These are phyloP conservation scores for Termitomyces titanicus DNA, from an alignment of 768 basidiomycete genomes.

Conservation along the genomic window DNA sequence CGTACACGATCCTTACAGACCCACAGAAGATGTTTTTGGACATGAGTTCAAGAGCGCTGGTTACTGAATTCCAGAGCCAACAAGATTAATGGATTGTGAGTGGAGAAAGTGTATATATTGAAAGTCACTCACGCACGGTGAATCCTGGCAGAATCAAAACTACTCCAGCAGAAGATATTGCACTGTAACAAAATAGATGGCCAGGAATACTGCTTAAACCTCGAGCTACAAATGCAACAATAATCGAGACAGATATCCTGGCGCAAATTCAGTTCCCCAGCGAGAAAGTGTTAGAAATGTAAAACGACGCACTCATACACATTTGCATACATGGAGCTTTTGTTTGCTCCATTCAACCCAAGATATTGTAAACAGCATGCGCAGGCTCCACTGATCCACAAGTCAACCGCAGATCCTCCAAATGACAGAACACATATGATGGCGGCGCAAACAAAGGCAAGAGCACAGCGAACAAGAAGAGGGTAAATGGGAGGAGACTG, in stretches of 20 bases:
- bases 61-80: conserved; percentile 41
- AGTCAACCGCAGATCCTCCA: conserved; percentile 77
- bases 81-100: neutral
- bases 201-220: conserved; percentile 74
- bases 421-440: conserved; percentile 83
- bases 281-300: neutral
- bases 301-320: conserved; percentile 78
- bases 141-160: conserved; percentile 91
- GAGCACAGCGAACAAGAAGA: conserved; percentile 59
- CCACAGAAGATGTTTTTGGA: conserved; percentile 80
- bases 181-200: conserved; percentile 82
- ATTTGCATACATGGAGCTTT: conserved; percentile 89
- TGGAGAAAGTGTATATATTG: neutral
- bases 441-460: conserved; percentile 75
- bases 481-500: conserved; percentile 65
- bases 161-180: conserved; percentile 85
- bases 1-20: conserved; percentile 80
- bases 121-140: conserved; percentile 59
- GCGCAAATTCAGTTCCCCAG: neutral
- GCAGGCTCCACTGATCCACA: conserved; percentile 74
- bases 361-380: conserved; percentile 73
- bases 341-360: conserved; percentile 77
- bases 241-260: conserved; percentile 81
- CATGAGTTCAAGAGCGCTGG: conserved; percentile 75
- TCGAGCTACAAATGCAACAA: conserved; percentile 81